These are phyloP conservation scores for Leccinum imitatum DNA, from an alignment of 768 basidiomycete genomes.

Conservation along the genomic window DNA sequence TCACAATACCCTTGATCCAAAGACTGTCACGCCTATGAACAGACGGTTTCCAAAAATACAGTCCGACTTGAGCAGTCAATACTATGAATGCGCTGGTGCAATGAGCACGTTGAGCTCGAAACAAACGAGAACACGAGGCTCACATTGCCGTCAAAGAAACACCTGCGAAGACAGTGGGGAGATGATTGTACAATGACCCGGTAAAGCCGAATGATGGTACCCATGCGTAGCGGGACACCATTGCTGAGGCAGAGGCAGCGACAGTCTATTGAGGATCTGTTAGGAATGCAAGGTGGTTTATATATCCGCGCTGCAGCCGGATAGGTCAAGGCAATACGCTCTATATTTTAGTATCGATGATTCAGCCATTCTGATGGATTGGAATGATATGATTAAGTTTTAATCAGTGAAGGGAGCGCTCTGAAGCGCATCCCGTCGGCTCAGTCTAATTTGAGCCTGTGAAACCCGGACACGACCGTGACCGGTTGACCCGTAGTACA, in stretches of 20 bases:
- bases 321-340: constrained; percentile 2
- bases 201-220: background rate
- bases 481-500: too few species aligned
- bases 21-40: constrained; percentile 16
- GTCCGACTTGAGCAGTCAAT: constrained; percentile 24
- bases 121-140: background rate
- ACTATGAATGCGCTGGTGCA: constrained; percentile 17
- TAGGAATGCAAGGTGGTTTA: background rate
- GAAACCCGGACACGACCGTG: too few species aligned
- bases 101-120: background rate
- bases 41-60: constrained; percentile 21
- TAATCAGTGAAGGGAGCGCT: background rate
- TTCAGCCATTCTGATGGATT: background rate
- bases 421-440: background rate
- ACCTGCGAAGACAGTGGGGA: constrained; percentile 10
- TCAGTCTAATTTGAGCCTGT: too few species aligned
- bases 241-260: background rate
- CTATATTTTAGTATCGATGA: background rate
- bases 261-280: background rate
- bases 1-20: constrained; percentile 25
- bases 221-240: background rate
- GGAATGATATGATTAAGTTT: background rate
- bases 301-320: constrained; percentile 7
- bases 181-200: background rate
- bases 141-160: constrained; percentile 17